Conservation (phyloP, 202 grass and related monocot genomes). For the Brachypodium distachyon region DNA sequence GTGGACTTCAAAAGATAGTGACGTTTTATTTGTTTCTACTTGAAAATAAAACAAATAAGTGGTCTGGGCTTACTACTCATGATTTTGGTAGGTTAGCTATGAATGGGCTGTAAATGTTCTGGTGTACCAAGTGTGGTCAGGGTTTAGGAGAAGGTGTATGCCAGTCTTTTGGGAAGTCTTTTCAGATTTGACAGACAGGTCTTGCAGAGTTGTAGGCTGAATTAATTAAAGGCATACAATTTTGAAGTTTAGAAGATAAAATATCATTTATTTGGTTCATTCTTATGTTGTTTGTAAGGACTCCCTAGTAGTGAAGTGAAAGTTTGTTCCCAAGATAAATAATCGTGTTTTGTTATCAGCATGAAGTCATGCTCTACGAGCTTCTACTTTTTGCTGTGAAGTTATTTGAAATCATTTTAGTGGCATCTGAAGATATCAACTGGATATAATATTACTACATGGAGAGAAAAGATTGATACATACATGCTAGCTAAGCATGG, state of each 20-base stretch:
- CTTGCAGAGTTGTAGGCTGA: not conserved
- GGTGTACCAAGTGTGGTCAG: not conserved
- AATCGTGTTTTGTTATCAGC: not conserved
- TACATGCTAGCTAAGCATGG: not conserved
- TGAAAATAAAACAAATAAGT: constrained; percentile 13
- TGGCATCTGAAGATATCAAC: not conserved
- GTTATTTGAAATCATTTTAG: not conserved
- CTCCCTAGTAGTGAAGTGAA: not conserved
- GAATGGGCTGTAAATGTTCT: constrained; percentile 16
- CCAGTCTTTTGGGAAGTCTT: not conserved
- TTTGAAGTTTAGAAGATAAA: not conserved
- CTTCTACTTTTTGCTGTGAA: not conserved
- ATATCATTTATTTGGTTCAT: not conserved
- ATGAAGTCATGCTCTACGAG: not conserved
- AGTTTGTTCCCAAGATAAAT: not conserved
- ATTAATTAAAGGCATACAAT: not conserved
- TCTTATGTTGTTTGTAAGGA: not conserved
- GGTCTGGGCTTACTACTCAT: constrained; percentile 1
- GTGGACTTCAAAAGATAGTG: not conserved
- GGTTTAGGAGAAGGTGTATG: not conserved
- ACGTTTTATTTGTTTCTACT: constrained; percentile 3
- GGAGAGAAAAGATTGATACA: not conserved
- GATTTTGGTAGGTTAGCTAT: constrained; percentile 21
- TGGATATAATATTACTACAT: not conserved
- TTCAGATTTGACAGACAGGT: not conserved